Base-by-base conservation (phyloP, 2,329 filamentous ascomycete species). In the Endoconidiophora polonica region DNA sequence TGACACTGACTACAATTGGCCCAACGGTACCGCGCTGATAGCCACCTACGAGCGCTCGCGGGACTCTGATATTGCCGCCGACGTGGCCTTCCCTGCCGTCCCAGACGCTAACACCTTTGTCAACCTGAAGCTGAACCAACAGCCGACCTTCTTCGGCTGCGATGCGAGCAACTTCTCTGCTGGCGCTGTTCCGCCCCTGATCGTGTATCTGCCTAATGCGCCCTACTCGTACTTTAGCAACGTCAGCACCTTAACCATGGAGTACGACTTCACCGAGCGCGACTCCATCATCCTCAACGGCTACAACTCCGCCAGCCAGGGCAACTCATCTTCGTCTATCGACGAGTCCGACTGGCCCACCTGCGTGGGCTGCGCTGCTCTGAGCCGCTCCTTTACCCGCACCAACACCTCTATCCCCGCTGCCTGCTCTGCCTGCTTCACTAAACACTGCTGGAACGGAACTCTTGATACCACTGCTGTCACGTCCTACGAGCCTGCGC, bases 371-470 rank as follows among this genome's bases (percentile, higher is more conserved):
- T 98, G 91, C 64, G 91, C 90, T 4, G 79, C 94, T 38, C 71
- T 96, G 14, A 76, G 74, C 48, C 76, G 90, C 54, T 86, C 81
- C 57, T 75, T 91, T 56, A 70, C 77, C 54, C 74, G 86, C 46
- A 90, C 85, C 0, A 70, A 72, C 16, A 82, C 81, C 0, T 55
- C 66, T 0, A 71, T 88, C 1, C 90, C 90, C 0, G 69, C 73
- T 0, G 77, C 76, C 7, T 98, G 91, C 67, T 69, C 66, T 41
- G 59, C 71, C 46, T 98, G 91, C 67, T 96, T 95, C 64, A 57
- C 69, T 10, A 65, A 69, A 18, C 95, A 95, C 68, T 98, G 91
- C 73, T 98, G 91, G 91, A 76, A 95, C 62, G 91, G 91, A n/a
- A 84, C 76, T 22, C n/a, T 42, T 36, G 46, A 49, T 39, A 48